Percentiles rank a stretch among this genome's conserved stretches.
These are phyloP conservation scores for Lactarius pseudohatsudake DNA, from an alignment of 768 basidiomycete genomes.

Conservation along the genomic window DNA sequence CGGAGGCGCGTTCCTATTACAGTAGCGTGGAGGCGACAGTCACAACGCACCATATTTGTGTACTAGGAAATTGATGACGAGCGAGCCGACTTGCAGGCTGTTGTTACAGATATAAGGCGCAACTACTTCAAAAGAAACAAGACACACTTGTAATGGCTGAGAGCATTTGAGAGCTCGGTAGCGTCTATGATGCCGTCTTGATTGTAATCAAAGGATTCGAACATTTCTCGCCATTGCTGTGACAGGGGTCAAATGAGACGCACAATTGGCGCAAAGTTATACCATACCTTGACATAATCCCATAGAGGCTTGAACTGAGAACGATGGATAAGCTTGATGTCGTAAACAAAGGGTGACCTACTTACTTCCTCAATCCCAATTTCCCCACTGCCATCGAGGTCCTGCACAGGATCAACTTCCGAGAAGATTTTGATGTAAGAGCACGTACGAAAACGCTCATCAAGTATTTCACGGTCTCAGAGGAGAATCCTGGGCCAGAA, in stretches of 20 bases:
- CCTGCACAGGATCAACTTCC: background rate
- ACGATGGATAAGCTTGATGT: background rate
- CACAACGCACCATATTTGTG: constrained; percentile 13
- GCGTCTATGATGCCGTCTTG: constrained; percentile 15
- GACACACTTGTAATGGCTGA: background rate
- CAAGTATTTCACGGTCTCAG: constrained; percentile 11
- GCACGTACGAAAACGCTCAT: constrained; percentile 13
- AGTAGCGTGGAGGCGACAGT: background rate
- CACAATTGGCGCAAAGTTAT: background rate
- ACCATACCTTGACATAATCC: constrained; percentile 8
- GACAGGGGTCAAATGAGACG: background rate
- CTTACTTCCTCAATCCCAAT: constrained; percentile 11
- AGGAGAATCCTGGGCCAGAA: background rate
- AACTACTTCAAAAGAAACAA: background rate
- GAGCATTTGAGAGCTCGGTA: background rate
- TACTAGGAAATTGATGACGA: constrained; percentile 2
- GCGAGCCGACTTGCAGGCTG: background rate
- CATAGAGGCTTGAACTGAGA: constrained; percentile 13
- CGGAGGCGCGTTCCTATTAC: too few relatives aligned
- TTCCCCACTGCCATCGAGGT: constrained; percentile 11
- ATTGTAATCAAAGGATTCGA: constrained; percentile 11
- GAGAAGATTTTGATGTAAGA: background rate
- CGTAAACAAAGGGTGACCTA: background rate
- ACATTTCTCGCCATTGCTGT: constrained; percentile 17
- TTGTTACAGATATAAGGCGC: background rate